Conservation (phyloP, 2,329 filamentous ascomycete genomes). For the Teratosphaeria viscida region DNA sequence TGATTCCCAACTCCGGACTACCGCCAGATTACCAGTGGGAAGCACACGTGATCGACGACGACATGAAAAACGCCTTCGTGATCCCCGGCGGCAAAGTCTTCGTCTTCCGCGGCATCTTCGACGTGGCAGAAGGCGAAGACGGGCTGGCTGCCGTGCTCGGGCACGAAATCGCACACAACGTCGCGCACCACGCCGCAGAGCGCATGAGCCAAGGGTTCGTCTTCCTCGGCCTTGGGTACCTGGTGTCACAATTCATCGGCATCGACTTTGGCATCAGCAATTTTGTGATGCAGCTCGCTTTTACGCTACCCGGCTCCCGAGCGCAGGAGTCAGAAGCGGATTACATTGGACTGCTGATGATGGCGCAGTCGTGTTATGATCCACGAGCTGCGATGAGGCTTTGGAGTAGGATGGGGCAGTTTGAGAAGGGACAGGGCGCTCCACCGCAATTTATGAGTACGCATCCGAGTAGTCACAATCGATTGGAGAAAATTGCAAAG, state of each 20-base stretch:
- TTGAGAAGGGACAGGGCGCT: slow-evolving; percentile 41
- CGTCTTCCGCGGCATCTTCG: slow-evolving; percentile 62
- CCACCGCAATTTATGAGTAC: slow-evolving; percentile 65
- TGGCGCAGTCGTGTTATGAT: slow-evolving; percentile 69
- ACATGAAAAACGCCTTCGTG: slow-evolving; percentile 60
- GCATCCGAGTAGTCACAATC: slow-evolving; percentile 59
- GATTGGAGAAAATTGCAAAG: slow-evolving; percentile 54
- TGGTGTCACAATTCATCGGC: slow-evolving; percentile 33
- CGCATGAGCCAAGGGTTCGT: slow-evolving; percentile 40
- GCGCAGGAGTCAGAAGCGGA: slow-evolving; percentile 67
- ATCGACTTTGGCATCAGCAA: slow-evolving; percentile 28
- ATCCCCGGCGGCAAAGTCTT: slow-evolving; percentile 70
- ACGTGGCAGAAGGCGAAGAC: slow-evolving; percentile 55
- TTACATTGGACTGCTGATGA: slow-evolving; percentile 72
- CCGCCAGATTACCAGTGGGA: slow-evolving; percentile 50
- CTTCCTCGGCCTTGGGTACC: slow-evolving; percentile 24
- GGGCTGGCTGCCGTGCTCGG: slow-evolving; percentile 65
- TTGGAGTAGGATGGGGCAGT: slow-evolving; percentile 45
- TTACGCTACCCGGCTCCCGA: slow-evolving; percentile 57
- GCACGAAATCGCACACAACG: slow-evolving; percentile 70
- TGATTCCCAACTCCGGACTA: slow-evolving; percentile 59
- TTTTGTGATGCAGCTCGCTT: slow-evolving; percentile 50
- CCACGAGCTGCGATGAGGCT: slow-evolving; percentile 56
- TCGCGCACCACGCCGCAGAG: slow-evolving; percentile 59
- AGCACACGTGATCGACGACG: slow-evolving; percentile 61